phyloP scores from a whole-genome alignment of 1,284 basidiomycete species.

The Ceratobasidium sp. region DNA sequence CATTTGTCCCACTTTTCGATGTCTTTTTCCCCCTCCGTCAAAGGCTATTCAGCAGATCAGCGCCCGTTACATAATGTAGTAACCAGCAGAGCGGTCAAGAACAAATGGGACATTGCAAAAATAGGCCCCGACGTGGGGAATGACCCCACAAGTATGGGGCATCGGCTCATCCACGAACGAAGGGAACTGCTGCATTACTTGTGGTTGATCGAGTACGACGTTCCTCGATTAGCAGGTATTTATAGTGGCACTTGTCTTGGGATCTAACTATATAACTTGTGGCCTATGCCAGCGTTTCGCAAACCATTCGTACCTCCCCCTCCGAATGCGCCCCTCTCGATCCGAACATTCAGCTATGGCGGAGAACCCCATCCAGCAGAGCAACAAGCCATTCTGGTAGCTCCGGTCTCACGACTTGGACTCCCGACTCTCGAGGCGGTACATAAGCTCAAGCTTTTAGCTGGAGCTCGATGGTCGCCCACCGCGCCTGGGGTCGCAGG shows the following conservation, averaged over 20 bases:
- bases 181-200: slow-evolving; percentile 79
- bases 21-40: slow-evolving; percentile 19
- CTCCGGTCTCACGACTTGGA: slow-evolving; percentile 78
- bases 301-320: slow-evolving; percentile 79
- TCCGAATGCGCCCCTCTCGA: slow-evolving; percentile 67
- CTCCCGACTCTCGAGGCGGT: slow-evolving; percentile 71
- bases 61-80: slow-evolving; percentile 16
- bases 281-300: slow-evolving; percentile 70
- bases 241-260: slow-evolving; percentile 55
- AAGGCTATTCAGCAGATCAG: slow-evolving; percentile 33
- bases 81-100: slow-evolving; percentile 34
- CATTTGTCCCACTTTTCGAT: background rate
- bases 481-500: slow-evolving; percentile 78
- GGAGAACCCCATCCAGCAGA: slow-evolving; percentile 77
- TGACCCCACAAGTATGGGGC: slow-evolving; percentile 72
- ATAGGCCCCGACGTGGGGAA: slow-evolving; percentile 60
- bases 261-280: slow-evolving; percentile 6
- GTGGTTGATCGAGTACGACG: slow-evolving; percentile 85
- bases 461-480: slow-evolving; percentile 84
- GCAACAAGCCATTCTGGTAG: slow-evolving; percentile 77
- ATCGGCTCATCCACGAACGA: slow-evolving; percentile 76
- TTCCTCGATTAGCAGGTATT: slow-evolving; percentile 82
- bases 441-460: slow-evolving; percentile 84
- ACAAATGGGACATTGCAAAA: slow-evolving; percentile 43
- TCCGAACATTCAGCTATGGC: slow-evolving; percentile 81